A percentile compares a stretch with the other conserved stretches of the same genome.
These are phyloP conservation scores for Leucocoprinus sp. DNA, from an alignment of 768 basidiomycete species.

Conservation along the genomic window DNA sequence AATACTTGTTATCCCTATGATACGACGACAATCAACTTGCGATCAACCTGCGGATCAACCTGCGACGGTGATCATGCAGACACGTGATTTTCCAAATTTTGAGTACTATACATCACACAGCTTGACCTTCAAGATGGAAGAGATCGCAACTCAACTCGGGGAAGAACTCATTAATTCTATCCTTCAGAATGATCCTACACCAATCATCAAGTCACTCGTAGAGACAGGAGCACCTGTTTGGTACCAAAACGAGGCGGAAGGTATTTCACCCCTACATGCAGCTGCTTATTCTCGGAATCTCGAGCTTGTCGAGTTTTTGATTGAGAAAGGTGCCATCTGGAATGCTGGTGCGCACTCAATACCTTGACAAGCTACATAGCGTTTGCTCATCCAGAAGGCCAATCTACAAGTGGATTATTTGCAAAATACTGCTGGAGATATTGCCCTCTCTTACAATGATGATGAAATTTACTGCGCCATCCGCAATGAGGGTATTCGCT, in stretches of 20 bases:
- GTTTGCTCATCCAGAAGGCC: background rate
- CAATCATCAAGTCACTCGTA: constrained; percentile 41
- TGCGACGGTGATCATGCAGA: no score
- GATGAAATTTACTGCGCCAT: constrained; percentile 65
- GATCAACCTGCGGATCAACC: no score
- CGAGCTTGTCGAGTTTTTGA: constrained; percentile 54
- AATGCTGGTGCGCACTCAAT: constrained; percentile 54
- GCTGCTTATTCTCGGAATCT: constrained; percentile 68
- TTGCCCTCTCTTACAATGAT: constrained; percentile 83
- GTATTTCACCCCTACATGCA: constrained; percentile 80
- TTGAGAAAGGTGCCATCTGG: constrained; percentile 87
- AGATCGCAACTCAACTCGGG: constrained; percentile 46
- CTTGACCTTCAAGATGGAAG: constrained; percentile 11
- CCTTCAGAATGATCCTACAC: constrained; percentile 37
- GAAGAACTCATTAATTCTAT: constrained; percentile 52
- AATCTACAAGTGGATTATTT: constrained; percentile 59
- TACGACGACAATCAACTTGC: no score
- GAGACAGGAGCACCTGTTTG: constrained; percentile 73
- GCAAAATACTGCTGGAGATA: constrained; percentile 81
- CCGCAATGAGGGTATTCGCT: constrained; percentile 87
- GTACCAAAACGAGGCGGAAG: constrained; percentile 79
- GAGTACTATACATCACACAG: background rate
- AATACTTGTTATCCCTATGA: no score
- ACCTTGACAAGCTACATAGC: no score
- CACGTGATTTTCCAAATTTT: no score